Percentiles rank a stretch among this genome's conserved stretches.
These are phyloP conservation scores for Beauveria pseudobassiana DNA, from an alignment of 2,329 filamentous ascomycete species.

Conservation along the genomic window DNA sequence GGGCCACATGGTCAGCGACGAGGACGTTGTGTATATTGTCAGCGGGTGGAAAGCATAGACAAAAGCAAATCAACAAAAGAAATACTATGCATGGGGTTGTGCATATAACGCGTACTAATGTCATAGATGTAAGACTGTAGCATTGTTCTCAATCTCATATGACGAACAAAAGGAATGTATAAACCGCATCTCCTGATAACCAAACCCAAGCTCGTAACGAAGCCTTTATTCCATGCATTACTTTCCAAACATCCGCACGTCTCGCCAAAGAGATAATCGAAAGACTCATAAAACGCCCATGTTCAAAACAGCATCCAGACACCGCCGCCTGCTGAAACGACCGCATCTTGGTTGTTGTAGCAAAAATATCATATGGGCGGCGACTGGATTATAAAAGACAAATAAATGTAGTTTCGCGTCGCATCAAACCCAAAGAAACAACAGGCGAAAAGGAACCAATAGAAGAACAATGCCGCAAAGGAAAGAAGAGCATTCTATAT, in stretches of 20 bases:
- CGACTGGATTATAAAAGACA: background rate
- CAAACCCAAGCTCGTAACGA: background rate
- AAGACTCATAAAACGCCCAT: slow-evolving; percentile 1
- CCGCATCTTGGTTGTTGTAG: background rate
- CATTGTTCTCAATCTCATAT: slow-evolving; percentile 9
- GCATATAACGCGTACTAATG: background rate
- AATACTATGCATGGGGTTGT: background rate
- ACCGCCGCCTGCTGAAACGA: background rate
- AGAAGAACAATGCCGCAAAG: background rate
- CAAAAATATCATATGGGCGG: background rate
- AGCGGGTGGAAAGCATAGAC: slow-evolving; percentile 55
- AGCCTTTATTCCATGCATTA: slow-evolving; percentile 2
- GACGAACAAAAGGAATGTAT: slow-evolving; percentile 9
- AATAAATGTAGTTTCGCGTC: slow-evolving; percentile 2
- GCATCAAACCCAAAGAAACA: slow-evolving; percentile 5
- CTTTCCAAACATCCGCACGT: slow-evolving; percentile 6
- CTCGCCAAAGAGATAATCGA: background rate
- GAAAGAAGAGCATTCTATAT: slow-evolving; percentile 3
- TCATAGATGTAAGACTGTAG: slow-evolving; percentile 2
- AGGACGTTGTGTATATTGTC: slow-evolving; percentile 62
- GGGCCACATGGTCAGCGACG: slow-evolving; percentile 66
- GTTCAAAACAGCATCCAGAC: background rate
- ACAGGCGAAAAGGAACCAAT: background rate
- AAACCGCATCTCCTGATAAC: background rate
- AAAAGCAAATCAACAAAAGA: slow-evolving; percentile 1